These are phyloP conservation scores for Ceratocystis ficicola DNA, from an alignment of 2,329 filamentous ascomycete genomes.

Conservation along the genomic window DNA sequence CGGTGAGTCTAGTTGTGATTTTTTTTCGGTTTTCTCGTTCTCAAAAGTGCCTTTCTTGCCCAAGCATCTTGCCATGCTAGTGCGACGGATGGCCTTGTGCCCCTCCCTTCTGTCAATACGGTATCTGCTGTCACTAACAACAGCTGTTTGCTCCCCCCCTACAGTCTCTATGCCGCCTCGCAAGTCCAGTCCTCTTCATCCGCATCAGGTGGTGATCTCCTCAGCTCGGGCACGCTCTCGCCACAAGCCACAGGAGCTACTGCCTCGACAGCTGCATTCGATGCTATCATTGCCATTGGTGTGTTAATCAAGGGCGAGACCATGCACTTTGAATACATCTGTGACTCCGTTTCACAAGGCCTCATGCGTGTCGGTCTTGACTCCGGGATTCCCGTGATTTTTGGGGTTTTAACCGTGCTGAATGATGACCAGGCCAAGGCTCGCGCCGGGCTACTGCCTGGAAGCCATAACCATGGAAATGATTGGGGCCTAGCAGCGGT, in stretches of 20 bases:
- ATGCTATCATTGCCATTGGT: conserved; percentile 88
- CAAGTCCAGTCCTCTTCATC: conserved; percentile 65
- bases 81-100: background rate
- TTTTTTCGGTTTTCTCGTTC: background rate
- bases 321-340: conserved; percentile 99
- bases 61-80: background rate
- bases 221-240: conserved; percentile 53
- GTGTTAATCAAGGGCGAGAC: conserved; percentile 97
- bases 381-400: conserved; percentile 75
- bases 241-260: conserved; percentile 33
- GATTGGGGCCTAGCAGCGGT: conserved; percentile 94
- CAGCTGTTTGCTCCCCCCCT: background rate
- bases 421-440: conserved; percentile 77
- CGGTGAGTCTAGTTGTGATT: conserved; percentile 41
- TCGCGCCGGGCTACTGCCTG: conserved; percentile 66
- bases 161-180: conserved; percentile 69
- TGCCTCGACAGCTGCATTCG: conserved; percentile 55
- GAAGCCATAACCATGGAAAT: conserved; percentile 94
- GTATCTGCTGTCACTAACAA: background rate
- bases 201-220: conserved; percentile 61
- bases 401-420: conserved; percentile 81
- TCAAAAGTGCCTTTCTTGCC: background rate
- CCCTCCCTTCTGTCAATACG: background rate
- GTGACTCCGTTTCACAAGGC: conserved; percentile 78
- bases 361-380: conserved; percentile 93